These are phyloP conservation scores for Xylaria hypoxylon DNA, from an alignment of 2,329 filamentous ascomycete species.

Conservation along the genomic window DNA sequence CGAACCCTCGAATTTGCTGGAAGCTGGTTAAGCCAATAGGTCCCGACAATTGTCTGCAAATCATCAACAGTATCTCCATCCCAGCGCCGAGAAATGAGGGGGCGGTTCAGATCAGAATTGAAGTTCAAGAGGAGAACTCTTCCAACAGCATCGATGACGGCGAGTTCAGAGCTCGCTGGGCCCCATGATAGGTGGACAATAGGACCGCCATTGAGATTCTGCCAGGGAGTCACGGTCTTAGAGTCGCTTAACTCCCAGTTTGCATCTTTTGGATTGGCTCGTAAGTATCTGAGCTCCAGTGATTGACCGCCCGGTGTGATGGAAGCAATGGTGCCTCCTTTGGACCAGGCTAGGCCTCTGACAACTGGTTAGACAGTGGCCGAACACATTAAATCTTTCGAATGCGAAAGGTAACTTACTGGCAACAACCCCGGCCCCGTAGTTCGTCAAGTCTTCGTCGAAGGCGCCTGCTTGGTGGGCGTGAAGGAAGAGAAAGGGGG, in stretches of 20 bases:
- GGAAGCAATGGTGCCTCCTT: constrained; percentile 84
- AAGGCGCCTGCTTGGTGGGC: constrained; percentile 73
- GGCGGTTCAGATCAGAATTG: constrained; percentile 77
- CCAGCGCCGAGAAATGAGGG: constrained; percentile 71
- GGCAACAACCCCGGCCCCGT: constrained; percentile 79
- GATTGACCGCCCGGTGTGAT: constrained; percentile 77
- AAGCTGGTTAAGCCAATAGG: constrained; percentile 83
- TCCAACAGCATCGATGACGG: constrained; percentile 82
- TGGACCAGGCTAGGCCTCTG: constrained; percentile 86
- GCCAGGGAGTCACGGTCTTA: constrained; percentile 71
- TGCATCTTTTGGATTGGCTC: constrained; percentile 74
- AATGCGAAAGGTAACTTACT: constrained; percentile 67
- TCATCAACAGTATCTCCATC: constrained; percentile 79
- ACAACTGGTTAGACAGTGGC: constrained; percentile 53
- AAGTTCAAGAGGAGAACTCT: constrained; percentile 80
- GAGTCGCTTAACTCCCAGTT: constrained; percentile 81
- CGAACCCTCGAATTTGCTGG: constrained; percentile 54
- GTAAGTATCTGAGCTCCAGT: constrained; percentile 79
- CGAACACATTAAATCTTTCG: constrained; percentile 1
- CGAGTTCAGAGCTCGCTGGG: constrained; percentile 78
- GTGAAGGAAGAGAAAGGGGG: constrained; percentile 63
- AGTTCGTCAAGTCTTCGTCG: constrained; percentile 81
- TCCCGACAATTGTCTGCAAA: constrained; percentile 80
- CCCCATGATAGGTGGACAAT: constrained; percentile 89
- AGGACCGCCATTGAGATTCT: constrained; percentile 71